Percentiles rank a stretch among this genome's conserved stretches.
These are phyloP conservation scores for Mycena rebaudengoi DNA, from an alignment of 768 basidiomycete genomes.

Conservation along the genomic window DNA sequence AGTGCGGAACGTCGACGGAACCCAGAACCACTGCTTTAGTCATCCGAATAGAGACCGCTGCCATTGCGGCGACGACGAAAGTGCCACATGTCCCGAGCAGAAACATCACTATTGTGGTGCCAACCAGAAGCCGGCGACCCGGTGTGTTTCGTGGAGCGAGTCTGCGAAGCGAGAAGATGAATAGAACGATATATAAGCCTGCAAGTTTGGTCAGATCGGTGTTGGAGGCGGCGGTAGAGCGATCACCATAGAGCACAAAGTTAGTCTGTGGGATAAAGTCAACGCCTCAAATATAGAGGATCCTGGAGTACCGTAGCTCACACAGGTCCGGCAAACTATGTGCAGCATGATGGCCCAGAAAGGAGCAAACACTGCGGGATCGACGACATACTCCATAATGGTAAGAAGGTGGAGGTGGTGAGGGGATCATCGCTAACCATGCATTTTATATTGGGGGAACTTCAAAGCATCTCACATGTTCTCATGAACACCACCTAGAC, in stretches of 20 bases:
- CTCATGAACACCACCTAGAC: too few species aligned
- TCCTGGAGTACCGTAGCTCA: background rate
- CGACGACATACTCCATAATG: conserved; percentile 7
- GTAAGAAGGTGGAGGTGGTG: conserved; percentile 3
- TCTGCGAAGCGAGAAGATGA: conserved; percentile 1
- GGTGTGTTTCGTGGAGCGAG: conserved; percentile 6
- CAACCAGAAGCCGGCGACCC: conserved; percentile 2
- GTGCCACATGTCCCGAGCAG: conserved; percentile 10
- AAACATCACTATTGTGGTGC: conserved; percentile 1
- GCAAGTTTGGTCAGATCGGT: background rate
- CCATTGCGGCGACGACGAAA: background rate
- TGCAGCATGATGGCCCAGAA: background rate
- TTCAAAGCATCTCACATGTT: too few species aligned
- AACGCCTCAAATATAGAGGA: conserved; percentile 4
- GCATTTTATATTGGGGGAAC: conserved; percentile 3
- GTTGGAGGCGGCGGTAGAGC: background rate
- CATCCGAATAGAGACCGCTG: conserved; percentile 1
- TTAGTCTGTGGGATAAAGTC: conserved; percentile 4
- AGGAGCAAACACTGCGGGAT: conserved; percentile 6
- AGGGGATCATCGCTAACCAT: conserved; percentile 3
- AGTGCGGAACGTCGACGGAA: conserved; percentile 1
- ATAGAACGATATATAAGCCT: conserved; percentile 10
- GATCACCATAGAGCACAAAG: conserved; percentile 9
- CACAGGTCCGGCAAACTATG: conserved; percentile 1
- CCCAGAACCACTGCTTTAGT: conserved; percentile 7